Conservation (phyloP, 352 stramenopile species). For the Pythium grandisporangium region DNA sequence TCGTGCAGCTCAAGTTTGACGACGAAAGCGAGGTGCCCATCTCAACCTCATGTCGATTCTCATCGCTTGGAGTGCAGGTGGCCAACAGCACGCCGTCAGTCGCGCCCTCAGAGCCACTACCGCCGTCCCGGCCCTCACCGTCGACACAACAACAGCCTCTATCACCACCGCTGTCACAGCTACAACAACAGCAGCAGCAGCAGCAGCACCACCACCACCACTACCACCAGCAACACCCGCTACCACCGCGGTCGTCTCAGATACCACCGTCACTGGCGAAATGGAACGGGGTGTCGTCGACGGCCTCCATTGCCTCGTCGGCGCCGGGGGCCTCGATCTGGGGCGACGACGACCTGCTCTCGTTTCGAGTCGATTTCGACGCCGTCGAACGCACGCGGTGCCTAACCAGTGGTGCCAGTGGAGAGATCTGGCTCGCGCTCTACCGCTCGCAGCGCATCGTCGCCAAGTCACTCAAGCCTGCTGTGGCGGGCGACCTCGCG, state of each 20-base stretch:
- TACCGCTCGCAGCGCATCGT: not conserved
- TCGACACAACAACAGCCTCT: too few species aligned
- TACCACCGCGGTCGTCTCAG: too few species aligned
- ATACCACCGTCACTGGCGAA: too few species aligned
- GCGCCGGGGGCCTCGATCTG: not conserved
- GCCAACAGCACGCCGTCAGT: not conserved
- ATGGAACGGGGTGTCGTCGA: too few species aligned
- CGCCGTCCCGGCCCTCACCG: too few species aligned
- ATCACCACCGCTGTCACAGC: too few species aligned
- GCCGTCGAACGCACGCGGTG: not conserved
- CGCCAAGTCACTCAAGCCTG: not conserved
- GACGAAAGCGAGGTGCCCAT: constrained; percentile 12
- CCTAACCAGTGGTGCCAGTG: not conserved
- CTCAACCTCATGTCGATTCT: constrained; percentile 11
- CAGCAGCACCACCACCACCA: too few species aligned
- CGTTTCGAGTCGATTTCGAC: constrained; percentile 2
- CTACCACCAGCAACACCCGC: too few species aligned
- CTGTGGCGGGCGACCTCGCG: not conserved
- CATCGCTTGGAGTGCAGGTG: constrained; percentile 2
- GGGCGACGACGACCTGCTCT: not conserved
- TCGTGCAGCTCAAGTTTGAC: constrained; percentile 9
- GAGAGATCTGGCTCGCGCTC: not conserved
- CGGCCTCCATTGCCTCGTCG: too few species aligned
- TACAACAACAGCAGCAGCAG: too few species aligned
- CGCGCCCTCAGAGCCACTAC: too few species aligned